Evolutionary conservation across 768 basidiomycete genomes (phyloP), one percentile per base, ranked within the genome.

Genomic region (Lactarius quietus): DNA sequence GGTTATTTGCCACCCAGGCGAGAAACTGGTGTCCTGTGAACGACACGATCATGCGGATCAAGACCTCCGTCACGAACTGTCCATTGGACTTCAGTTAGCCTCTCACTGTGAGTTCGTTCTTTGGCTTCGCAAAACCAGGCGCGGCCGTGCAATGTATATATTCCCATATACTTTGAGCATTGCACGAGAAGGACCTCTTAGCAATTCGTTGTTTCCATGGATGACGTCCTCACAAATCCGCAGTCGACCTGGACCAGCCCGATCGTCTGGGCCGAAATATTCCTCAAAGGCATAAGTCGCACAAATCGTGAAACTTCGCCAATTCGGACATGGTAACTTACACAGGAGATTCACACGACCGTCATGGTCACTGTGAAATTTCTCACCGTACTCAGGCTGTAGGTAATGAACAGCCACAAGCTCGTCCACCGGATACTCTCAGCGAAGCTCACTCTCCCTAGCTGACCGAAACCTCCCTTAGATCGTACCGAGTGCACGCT

Each of bases 291-390:
- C 3, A 68, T 79, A 12, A 78, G 84, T 39, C 80, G 78, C 67
- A 73, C 77, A 61, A 57, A 81, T 36, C 83, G 83, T 68, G 79
- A 84, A 70, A 72, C 75, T 3, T 84, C 81, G 65, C 81, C 81
- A 51, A 79, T 84, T 35, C 73, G 78, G 41, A 74, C 80, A 59
- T 84, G 83, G n/a, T n/a, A n/a, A n/a, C n/a, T n/a, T n/a, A n/a
- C n/a, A n/a, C n/a, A n/a, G n/a, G n/a, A n/a, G n/a, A n/a, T n/a
- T n/a, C n/a, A n/a, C n/a, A n/a, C n/a, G n/a, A n/a, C n/a, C n/a
- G n/a, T n/a, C n/a, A n/a, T n/a, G n/a, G n/a, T n/a, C n/a, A n/a
- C n/a, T n/a, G n/a, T n/a, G n/a, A n/a, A n/a, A n/a, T n/a, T n/a
- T n/a, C n/a, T n/a, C n/a, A n/a, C n/a, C n/a, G n/a, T n/a, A n/a